Base-by-base conservation (phyloP, 495 filamentous ascomycete species). In the Penicillium herquei region DNA sequence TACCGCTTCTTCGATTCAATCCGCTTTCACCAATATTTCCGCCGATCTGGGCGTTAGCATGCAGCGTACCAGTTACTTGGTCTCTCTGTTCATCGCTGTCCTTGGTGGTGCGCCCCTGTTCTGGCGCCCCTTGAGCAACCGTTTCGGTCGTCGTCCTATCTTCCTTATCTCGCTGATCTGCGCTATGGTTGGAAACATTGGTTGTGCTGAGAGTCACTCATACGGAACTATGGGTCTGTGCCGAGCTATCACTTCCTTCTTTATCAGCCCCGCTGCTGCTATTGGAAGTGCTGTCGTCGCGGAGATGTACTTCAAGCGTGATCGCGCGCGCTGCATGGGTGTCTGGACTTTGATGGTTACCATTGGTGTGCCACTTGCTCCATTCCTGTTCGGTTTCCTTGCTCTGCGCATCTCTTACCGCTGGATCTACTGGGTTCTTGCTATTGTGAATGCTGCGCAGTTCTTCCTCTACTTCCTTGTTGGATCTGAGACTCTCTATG, bases 401-500 rank as follows among this genome's bases (percentile, higher is more conserved):
- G 70, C 75, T 6, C 44, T 63, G 13, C 63, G 69, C 0, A 65
- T 73, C 1, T 77, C 77, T 3, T 83, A 78, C 54, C 67, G 70
- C 6, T 74, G 69, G 64, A 73, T 80, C 31, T 83, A 76, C 53
- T 74, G 65, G 65, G 53, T 78, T 4, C 59, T 72, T 13, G 70
- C 75, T 6, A 82, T 78, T 17, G 69, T 79, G 12, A 84, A 84
- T 61, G 78, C 65, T 16, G 68, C 69, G n/a, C 82, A 84, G 51
- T 75, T 84, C 52, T 56, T 84, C 41, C 41, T 79, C 1, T 84
- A 78, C 46, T 39, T 83, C 47, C 71, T 82, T 68, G 65, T 84
- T 42, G 78, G 79, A 18, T 74, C 80, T 2, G 82, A 85, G 61
- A 79, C 82, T 12, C 78, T 74, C 39, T 84, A 83, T 49, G 51